phyloP scores from a whole-genome alignment of 305 asterid genomes.

The Fraxinus greggii region DNA sequence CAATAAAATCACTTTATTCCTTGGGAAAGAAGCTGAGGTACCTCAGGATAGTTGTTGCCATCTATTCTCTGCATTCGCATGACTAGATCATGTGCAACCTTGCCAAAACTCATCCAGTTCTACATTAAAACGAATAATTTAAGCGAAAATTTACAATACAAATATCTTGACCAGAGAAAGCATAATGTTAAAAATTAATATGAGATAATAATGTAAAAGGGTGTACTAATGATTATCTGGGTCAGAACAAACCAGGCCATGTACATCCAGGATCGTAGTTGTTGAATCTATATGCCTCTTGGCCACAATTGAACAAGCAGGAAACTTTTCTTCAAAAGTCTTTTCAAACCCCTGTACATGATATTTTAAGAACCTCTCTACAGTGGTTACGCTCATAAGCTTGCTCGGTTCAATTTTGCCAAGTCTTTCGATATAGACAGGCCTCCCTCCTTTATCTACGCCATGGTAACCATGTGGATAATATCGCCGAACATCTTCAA shows the following conservation, averaged over 20 bases:
- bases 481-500: constrained; percentile 69
- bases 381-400: constrained; percentile 83
- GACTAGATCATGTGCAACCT: constrained; percentile 80
- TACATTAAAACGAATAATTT: constrained; percentile 36
- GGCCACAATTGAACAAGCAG: constrained; percentile 89
- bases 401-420: constrained; percentile 84
- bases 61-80: constrained; percentile 94
- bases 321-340: constrained; percentile 73
- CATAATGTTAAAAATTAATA: background rate
- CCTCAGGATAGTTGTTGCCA: constrained; percentile 98
- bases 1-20: constrained; percentile 16
- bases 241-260: constrained; percentile 75
- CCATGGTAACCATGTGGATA: constrained; percentile 99
- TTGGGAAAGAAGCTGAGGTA: constrained; percentile 33
- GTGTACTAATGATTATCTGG: constrained; percentile 19
- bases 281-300: constrained; percentile 88
- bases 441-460: constrained; percentile 87
- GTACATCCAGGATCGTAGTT: constrained; percentile 82
- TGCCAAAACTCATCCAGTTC: constrained; percentile 96
- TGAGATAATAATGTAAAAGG: constrained; percentile 1
- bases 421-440: constrained; percentile 89
- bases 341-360: constrained; percentile 93
- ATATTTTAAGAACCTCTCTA: constrained; percentile 85
- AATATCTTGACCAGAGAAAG: constrained; percentile 9
- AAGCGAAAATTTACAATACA: constrained; percentile 12